Evolutionary conservation across 108 stramenopile species (phyloP).

Genomic region (Schizochytrium sp.): DNA sequence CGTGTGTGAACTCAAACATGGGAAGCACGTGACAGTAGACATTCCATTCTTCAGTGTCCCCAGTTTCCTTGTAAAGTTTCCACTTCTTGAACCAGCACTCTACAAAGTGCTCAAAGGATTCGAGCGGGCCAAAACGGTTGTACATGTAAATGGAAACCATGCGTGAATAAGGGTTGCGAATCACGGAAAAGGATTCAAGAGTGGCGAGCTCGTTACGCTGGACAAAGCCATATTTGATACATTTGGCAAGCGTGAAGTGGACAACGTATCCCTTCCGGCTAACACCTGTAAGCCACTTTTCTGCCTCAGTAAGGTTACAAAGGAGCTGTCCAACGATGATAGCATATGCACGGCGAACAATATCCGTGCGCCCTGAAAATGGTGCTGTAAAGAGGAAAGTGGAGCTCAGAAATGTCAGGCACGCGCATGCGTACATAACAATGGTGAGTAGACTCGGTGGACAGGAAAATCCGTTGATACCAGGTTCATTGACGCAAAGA

Average conservation of each 20-base stretch:
- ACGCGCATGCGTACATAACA: not conserved
- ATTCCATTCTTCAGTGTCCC: conserved; percentile 80
- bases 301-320: conserved; percentile 70
- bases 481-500: not conserved
- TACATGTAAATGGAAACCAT: conserved; percentile 81
- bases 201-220: conserved; percentile 71
- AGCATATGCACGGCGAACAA: conserved; percentile 74
- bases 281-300: conserved; percentile 76
- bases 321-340: conserved; percentile 76
- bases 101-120: conserved; percentile 75
- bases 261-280: conserved; percentile 78
- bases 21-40: conserved; percentile 79
- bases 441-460: conserved; percentile 21
- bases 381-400: conserved; percentile 78
- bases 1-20: conserved; percentile 78
- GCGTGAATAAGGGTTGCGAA: conserved; percentile 79
- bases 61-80: conserved; percentile 70
- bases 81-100: conserved; percentile 69
- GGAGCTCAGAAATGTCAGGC: conserved; percentile 69
- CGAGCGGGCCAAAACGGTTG: conserved; percentile 75
- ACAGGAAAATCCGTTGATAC: not conserved
- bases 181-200: conserved; percentile 75
- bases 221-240: conserved; percentile 76
- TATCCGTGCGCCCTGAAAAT: conserved; percentile 70
- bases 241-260: conserved; percentile 76